Evolutionary conservation across 139 green algal species (phyloP), one percentile per base, ranked within the genome.

Genomic region (Ulvella scutata): DNA sequence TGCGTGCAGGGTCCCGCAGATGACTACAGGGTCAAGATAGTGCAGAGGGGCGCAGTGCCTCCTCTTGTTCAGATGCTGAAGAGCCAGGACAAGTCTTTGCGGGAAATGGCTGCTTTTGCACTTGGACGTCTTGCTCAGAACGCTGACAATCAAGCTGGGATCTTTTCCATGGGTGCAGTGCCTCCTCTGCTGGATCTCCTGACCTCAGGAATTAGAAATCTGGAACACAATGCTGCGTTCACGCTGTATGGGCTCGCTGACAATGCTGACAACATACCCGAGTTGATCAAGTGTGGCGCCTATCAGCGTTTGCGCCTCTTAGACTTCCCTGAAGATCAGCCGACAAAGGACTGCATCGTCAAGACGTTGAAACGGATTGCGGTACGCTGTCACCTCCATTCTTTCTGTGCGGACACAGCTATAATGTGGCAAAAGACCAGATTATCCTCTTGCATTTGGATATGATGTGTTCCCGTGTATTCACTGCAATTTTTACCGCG

Each of bases 101-200:
- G 88, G 37, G 95, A 99, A 82, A 98, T 98, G 94, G 92, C 94
- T 4, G 92, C 95, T 2, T 99, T 98, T 90, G 95, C 94, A 17
- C 82, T 99, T 73, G 95, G 95, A 13, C 83, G 94, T 26, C 82
- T 97, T 3, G 94, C 92, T 3, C 92, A 98, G 85, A 93, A 97
- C 79, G 17, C 60, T 13, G 93, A 98, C 85, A 99, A 97, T 82
- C 93, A 98, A 79, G 93, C 87, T 10, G 81, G 82, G 3, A 40
- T 51, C 9, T 34, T 44, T 35, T 2, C 28, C 3, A 38, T 62
- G 23, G 60, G 60, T 39, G 75, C 31, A 26, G 78, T 98, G 72
- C 43, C 72, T 31, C 90, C 89, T 3, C 85, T 99, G 72, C 83
- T 98, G 37, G 88, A 96, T 34, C 88, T 99, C 39, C 81, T 99